Evolutionary conservation across 768 basidiomycete species (phyloP).

Genomic region (Tephrocybe sp.): DNA sequence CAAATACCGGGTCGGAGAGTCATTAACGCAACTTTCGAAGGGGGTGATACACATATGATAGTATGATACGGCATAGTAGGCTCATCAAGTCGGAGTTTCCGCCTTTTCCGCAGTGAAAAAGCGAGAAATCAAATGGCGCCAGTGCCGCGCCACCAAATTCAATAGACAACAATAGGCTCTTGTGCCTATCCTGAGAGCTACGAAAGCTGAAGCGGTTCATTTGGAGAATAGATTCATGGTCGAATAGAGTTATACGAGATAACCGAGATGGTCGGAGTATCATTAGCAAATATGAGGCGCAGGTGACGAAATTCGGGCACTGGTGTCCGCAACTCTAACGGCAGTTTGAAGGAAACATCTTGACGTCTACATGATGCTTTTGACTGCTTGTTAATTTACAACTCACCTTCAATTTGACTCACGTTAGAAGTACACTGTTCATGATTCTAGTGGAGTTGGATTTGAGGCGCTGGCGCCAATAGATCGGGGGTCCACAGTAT

Average conservation of each 20-base stretch:
- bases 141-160: too few species aligned
- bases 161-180: too few species aligned
- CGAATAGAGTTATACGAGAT: not conserved
- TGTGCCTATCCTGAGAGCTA: not conserved
- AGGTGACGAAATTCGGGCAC: not conserved
- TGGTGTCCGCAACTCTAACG: not conserved
- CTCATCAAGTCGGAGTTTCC: not conserved
- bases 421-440: not conserved
- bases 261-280: not conserved
- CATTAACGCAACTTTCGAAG: too few species aligned
- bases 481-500: not conserved
- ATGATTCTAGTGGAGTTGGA: not conserved
- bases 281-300: not conserved
- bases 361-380: not conserved
- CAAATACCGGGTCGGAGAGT: too few species aligned
- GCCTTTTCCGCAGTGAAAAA: not conserved
- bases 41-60: too few species aligned
- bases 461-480: slow-evolving; percentile 1
- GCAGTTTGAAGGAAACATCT: not conserved
- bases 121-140: not conserved
- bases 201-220: not conserved
- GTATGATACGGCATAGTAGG: not conserved
- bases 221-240: not conserved
- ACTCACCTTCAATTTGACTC: not conserved
- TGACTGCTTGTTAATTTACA: not conserved